phyloP scores from a whole-genome alignment of 2,329 filamentous ascomycete species.

The Aspergillus fumigatiaffinis region DNA sequence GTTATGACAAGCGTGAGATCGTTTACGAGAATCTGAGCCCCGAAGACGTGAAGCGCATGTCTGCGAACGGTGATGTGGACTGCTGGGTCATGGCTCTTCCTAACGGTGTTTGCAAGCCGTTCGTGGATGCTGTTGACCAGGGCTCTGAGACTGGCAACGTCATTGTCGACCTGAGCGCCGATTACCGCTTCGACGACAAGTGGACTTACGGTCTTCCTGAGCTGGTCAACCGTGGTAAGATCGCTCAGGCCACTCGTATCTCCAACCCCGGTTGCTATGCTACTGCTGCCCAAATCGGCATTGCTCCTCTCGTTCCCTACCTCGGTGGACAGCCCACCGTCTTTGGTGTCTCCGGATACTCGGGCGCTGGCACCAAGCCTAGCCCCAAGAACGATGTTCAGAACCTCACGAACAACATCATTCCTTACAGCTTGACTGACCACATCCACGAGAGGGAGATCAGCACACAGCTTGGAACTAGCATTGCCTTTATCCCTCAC shows the following conservation, averaged over 20 bases:
- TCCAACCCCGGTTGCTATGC: constrained; percentile 94
- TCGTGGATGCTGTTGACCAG: constrained; percentile 79
- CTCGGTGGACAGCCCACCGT: constrained; percentile 75
- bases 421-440: constrained; percentile 86
- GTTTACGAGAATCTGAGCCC: constrained; percentile 86
- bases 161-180: constrained; percentile 91
- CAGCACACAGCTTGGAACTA: constrained; percentile 66
- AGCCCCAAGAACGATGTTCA: constrained; percentile 89
- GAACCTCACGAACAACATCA: constrained; percentile 78
- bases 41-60: constrained; percentile 82
- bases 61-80: constrained; percentile 79
- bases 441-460: constrained; percentile 96
- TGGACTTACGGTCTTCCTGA: constrained; percentile 94
- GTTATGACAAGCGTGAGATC: constrained; percentile 87
- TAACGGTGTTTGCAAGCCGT: constrained; percentile 92
- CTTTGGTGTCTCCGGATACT: constrained; percentile 92
- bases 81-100: constrained; percentile 98
- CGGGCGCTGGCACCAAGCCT: constrained; percentile 90
- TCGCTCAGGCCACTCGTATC: constrained; percentile 76
- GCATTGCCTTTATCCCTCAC: constrained; percentile 85
- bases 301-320: constrained; percentile 74
- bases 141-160: constrained; percentile 65
- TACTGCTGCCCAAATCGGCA: constrained; percentile 84
- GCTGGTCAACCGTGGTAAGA: constrained; percentile 69
- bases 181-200: constrained; percentile 80